A percentile compares a stretch with the other conserved stretches of the same genome.
phyloP scores from a whole-genome alignment of 2,329 filamentous ascomycete species.

The Oidium heveae region DNA sequence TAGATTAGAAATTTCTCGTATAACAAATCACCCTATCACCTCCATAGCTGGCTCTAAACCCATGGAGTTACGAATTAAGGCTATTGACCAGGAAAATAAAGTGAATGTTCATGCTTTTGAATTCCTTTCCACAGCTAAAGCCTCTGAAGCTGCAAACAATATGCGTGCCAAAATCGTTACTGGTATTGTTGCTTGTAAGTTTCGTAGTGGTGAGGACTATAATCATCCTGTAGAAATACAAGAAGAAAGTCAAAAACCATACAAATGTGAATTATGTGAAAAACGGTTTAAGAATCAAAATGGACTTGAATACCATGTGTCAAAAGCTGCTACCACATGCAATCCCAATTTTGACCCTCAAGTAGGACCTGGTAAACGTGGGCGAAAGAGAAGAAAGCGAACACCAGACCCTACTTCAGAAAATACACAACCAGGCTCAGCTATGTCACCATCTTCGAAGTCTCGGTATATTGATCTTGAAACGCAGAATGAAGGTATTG shows the following conservation, averaged over 20 bases:
- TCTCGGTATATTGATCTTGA: background rate
- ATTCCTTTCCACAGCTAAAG: slow-evolving; percentile 4
- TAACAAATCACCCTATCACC: slow-evolving; percentile 8
- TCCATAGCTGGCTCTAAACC: slow-evolving; percentile 10
- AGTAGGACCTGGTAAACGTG: slow-evolving; percentile 2
- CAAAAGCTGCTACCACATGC: slow-evolving; percentile 11
- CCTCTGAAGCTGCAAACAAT: slow-evolving; percentile 5
- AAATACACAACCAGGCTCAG: background rate
- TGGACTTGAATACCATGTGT: slow-evolving; percentile 14
- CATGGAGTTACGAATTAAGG: slow-evolving; percentile 11
- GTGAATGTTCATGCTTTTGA: slow-evolving; percentile 8
- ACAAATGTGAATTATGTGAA: slow-evolving; percentile 11
- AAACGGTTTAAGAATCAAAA: slow-evolving; percentile 12
- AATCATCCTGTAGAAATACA: slow-evolving; percentile 3
- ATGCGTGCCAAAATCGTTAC: slow-evolving; percentile 11
- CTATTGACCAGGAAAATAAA: slow-evolving; percentile 2
- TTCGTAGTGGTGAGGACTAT: slow-evolving; percentile 4
- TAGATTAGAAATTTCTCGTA: slow-evolving; percentile 5
- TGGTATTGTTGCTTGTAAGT: slow-evolving; percentile 4
- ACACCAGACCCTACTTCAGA: background rate
- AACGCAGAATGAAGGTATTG: background rate
- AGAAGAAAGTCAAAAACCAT: slow-evolving; percentile 8
- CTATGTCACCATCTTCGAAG: background rate
- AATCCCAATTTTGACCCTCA: slow-evolving; percentile 11
- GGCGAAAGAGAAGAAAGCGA: background rate